Percentiles rank a stretch among this genome's conserved stretches.
phyloP scores from a whole-genome alignment of 2,329 filamentous ascomycete species.

The Colletotrichum brevisporum region DNA sequence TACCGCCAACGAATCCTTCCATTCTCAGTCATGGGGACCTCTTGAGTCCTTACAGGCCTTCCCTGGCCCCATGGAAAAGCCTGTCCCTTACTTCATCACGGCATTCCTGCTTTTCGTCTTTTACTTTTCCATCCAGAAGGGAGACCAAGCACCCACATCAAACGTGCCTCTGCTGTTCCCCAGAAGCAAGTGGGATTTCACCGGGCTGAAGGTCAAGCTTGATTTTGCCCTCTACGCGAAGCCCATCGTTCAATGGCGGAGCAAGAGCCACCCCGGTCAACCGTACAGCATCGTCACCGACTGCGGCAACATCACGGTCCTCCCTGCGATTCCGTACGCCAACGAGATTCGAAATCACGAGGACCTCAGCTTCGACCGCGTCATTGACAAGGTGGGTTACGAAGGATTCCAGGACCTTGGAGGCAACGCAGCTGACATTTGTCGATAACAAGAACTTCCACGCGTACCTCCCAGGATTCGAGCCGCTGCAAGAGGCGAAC shows the following conservation, averaged over 20 bases:
- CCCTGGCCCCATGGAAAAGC: conserved; percentile 34
- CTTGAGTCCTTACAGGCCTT: conserved; percentile 35
- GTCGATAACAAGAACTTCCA: conserved; percentile 23
- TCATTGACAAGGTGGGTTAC: conserved; percentile 26
- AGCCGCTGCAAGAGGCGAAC: conserved; percentile 31
- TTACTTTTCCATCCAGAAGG: conserved; percentile 34
- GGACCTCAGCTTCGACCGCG: conserved; percentile 35
- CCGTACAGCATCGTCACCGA: conserved; percentile 30
- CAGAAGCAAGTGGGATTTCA: conserved; percentile 28
- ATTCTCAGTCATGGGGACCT: conserved; percentile 30
- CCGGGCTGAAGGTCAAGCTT: conserved; percentile 31
- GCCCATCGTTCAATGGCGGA: conserved; percentile 15
- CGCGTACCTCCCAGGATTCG: conserved; percentile 26
- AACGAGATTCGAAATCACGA: conserved; percentile 39
- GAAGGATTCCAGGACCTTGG: too few relatives aligned
- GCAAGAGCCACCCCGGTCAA: conserved; percentile 17
- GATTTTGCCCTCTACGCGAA: conserved; percentile 25
- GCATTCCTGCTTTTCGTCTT: conserved; percentile 33
- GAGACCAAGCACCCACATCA: conserved; percentile 14
- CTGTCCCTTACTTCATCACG: conserved; percentile 36
- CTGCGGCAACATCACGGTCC: conserved; percentile 31
- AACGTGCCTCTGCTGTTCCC: conserved; percentile 20
- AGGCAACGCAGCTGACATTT: background rate
- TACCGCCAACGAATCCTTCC: conserved; percentile 34
- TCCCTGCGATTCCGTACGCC: conserved; percentile 33